phyloP scores from a whole-genome alignment of 495 filamentous ascomycete genomes.

The Hypoxylon lenormandii region DNA sequence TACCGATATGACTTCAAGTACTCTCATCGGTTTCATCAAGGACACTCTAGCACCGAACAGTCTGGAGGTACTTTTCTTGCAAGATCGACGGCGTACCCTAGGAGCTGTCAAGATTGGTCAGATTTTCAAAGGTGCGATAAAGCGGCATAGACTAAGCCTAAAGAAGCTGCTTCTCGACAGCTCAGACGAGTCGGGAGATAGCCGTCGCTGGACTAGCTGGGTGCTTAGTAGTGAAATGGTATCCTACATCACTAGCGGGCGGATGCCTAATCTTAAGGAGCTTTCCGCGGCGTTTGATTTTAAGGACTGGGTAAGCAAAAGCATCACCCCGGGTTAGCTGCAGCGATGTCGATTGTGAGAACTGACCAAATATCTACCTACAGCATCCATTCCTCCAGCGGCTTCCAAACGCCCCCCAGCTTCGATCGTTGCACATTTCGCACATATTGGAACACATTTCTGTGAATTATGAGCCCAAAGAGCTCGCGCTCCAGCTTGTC shows the following conservation, averaged over 20 bases:
- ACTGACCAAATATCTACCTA: conserved; percentile 42
- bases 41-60: conserved; percentile 87
- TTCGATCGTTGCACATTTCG: conserved; percentile 83
- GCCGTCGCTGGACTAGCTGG: conserved; percentile 76
- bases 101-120: conserved; percentile 72
- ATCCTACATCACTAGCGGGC: conserved; percentile 81
- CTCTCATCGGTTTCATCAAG: conserved; percentile 83
- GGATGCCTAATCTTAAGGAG: conserved; percentile 81
- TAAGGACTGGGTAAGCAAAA: conserved; percentile 82
- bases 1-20: conserved; percentile 80
- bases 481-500: conserved; percentile 84
- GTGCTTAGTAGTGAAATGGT: conserved; percentile 79
- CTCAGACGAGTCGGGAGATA: conserved; percentile 64
- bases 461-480: conserved; percentile 68
- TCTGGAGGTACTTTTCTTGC: conserved; percentile 84
- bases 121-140: conserved; percentile 80
- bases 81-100: conserved; percentile 73
- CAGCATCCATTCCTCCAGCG: conserved; percentile 90
- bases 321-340: conserved; percentile 8
- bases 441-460: conserved; percentile 75
- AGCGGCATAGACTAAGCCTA: conserved; percentile 77
- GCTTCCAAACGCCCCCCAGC: conserved; percentile 78
- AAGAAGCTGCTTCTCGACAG: conserved; percentile 84
- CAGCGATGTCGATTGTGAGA: conserved; percentile 3
- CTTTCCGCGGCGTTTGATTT: conserved; percentile 81